Evolutionary conservation across 1,139 yeast species (phyloP), one percentile per base, ranked within the genome.

Genomic region (Hemisphaericaspora xylanilytica): DNA sequence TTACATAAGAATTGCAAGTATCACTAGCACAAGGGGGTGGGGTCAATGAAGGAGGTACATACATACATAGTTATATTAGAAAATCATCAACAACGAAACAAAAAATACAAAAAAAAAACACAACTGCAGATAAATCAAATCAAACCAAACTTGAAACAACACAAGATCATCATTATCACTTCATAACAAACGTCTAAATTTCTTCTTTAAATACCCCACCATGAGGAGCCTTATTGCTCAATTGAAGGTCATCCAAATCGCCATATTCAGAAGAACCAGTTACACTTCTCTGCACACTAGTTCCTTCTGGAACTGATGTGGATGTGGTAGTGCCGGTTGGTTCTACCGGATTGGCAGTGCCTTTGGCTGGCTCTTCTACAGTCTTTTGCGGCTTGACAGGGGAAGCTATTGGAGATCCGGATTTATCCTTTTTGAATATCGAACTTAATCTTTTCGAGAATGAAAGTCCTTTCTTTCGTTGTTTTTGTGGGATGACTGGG

Each of bases 191-290:
- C n/a, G n/a, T 38, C 38, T 53, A 69, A 45, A 70, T 66, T 48
- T 70, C 75, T 51, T 70, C 76, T 48, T 67, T 70, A 50, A 70
- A 70, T 30, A 70, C 51, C 2, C 75, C 75, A 25, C 71, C 70
- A 43, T 60, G 44, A 37, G 47, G 47, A 43, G 48, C 42, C 13
- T 45, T 43, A 16, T 46, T 43, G 33, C 55, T 57, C 27, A 66
- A 55, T 5, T 68, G 60, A 32, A 61, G 51, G 22, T 44, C 46
- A 18, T 39, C 47, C 32, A 22, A 42, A 21, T 47, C 48, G 16
- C 43, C 47, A 38, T 21, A 41, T 20, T 40, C 47, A 13, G 47
- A 39, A 10, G 32, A 39, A 17, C 20, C 36, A 8, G 38, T 28
- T 5, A 28, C 30, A 15, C 48, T 38, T 42, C 45, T 27, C 40